phyloP scores from a whole-genome alignment of 768 basidiomycete genomes.

The Lentinus brumalis region DNA sequence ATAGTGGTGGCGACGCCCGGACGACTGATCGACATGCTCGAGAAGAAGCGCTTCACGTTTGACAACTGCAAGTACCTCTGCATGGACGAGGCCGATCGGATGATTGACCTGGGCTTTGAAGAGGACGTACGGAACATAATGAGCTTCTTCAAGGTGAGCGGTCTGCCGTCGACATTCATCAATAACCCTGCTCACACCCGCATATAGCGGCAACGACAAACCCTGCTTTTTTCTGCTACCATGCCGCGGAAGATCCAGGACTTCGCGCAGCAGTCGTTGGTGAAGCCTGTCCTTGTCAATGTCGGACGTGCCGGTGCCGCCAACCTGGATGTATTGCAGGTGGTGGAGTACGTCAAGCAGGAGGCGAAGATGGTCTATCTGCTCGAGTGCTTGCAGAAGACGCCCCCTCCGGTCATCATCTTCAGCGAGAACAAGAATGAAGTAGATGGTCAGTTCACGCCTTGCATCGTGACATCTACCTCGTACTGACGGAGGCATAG shows the following conservation, averaged over 20 bases:
- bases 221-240: conserved; percentile 95
- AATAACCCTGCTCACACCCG: conserved; percentile 1
- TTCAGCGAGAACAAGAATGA: conserved; percentile 99
- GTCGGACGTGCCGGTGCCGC: conserved; percentile 98
- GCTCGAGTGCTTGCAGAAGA: conserved; percentile 96
- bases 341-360: conserved; percentile 98
- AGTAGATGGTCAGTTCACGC: conserved; percentile 76
- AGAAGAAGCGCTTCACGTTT: conserved; percentile 91
- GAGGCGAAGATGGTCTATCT: conserved; percentile 99
- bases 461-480: conserved; percentile 21
- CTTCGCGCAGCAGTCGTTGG: conserved; percentile 95
- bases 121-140: conserved; percentile 99
- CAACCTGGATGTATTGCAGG: conserved; percentile 92
- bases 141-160: conserved; percentile 92
- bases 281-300: conserved; percentile 92
- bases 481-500: conserved; percentile 42
- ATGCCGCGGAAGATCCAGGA: conserved; percentile 99
- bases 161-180: background rate
- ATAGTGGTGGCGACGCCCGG: conserved; percentile 97
- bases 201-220: conserved; percentile 90
- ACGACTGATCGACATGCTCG: conserved; percentile 95
- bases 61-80: conserved; percentile 94
- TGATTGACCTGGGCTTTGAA: conserved; percentile 99
- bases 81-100: conserved; percentile 99
- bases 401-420: conserved; percentile 95